Conservation (phyloP, 495 filamentous ascomycete genomes). For the Massariosphaeria phaeospora region DNA sequence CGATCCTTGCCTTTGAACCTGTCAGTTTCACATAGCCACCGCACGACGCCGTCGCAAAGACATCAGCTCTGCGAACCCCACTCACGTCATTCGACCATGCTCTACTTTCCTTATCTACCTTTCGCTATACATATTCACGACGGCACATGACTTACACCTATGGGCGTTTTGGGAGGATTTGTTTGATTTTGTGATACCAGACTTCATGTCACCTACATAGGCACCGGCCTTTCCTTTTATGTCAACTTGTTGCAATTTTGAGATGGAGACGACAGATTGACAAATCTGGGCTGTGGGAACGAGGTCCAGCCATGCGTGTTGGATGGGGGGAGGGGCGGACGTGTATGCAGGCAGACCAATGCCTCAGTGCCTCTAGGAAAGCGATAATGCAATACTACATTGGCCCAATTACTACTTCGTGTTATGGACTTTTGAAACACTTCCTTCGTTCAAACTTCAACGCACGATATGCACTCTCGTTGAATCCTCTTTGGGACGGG, state of each 20-base stretch:
- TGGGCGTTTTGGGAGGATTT: constrained; percentile 11
- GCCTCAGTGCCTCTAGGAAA: neutral
- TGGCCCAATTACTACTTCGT: neutral
- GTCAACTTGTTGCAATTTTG: neutral
- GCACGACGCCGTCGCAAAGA: neutral
- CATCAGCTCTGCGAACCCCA: too few relatives aligned
- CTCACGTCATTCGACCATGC: constrained; percentile 11
- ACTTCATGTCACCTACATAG: constrained; percentile 25
- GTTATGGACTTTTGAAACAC: too few relatives aligned
- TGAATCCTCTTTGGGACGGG: too few relatives aligned
- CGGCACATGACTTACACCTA: constrained; percentile 2
- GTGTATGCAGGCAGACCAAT: neutral
- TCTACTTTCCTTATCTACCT: constrained; percentile 1
- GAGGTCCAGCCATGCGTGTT: neutral
- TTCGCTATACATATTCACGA: constrained; percentile 19
- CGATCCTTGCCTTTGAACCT: neutral
- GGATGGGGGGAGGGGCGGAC: neutral
- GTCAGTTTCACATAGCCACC: neutral
- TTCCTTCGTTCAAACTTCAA: too few relatives aligned
- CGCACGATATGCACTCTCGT: too few relatives aligned
- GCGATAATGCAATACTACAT: neutral
- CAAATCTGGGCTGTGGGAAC: neutral
- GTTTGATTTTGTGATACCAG: constrained; percentile 25
- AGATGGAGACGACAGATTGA: neutral
- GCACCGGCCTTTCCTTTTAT: constrained; percentile 5